These are phyloP conservation scores for Podila verticillata DNA, from an alignment of 192 early-diverging fungal species.

Conservation along the genomic window DNA sequence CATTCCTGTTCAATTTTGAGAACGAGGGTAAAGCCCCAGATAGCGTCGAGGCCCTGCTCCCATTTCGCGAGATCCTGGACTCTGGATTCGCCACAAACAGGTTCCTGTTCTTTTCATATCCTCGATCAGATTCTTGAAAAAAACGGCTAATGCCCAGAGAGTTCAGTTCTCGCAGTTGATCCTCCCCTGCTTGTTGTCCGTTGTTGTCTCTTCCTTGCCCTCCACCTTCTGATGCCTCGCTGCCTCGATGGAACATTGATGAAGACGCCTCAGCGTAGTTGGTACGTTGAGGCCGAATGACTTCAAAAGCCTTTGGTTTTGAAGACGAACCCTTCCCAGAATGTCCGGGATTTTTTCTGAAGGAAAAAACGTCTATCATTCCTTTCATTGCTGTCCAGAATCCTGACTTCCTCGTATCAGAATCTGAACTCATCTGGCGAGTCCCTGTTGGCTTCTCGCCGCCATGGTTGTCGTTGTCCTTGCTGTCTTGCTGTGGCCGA, in stretches of 20 bases:
- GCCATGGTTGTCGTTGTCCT: constrained; percentile 1
- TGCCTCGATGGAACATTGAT: too few species aligned
- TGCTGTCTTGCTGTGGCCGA: not conserved
- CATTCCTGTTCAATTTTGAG: too few species aligned
- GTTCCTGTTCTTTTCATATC: constrained; percentile 25
- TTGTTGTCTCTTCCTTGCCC: not conserved
- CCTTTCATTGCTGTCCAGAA: constrained; percentile 20
- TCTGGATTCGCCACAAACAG: constrained; percentile 46
- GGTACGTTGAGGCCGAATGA: constrained; percentile 28
- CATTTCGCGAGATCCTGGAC: constrained; percentile 14
- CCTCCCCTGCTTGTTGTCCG: constrained; percentile 19
- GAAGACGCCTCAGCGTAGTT: too few species aligned
- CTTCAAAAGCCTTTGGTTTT: constrained; percentile 48
- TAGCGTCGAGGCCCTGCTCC: not conserved
- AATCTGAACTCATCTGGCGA: too few species aligned
- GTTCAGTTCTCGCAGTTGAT: constrained; percentile 34
- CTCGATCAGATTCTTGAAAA: constrained; percentile 38
- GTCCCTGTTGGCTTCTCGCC: too few species aligned
- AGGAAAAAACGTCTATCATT: constrained; percentile 2
- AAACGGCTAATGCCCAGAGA: constrained; percentile 45
- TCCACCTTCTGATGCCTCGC: too few species aligned
- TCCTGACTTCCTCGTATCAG: not conserved
- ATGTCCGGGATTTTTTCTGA: constrained; percentile 7
- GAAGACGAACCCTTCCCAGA: not conserved
- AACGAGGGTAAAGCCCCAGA: too few species aligned